A percentile compares a stretch with the other conserved stretches of the same genome.
Conservation (phyloP, 495 filamentous ascomycete species). For the Staphylotrichum tortipilum region DNA sequence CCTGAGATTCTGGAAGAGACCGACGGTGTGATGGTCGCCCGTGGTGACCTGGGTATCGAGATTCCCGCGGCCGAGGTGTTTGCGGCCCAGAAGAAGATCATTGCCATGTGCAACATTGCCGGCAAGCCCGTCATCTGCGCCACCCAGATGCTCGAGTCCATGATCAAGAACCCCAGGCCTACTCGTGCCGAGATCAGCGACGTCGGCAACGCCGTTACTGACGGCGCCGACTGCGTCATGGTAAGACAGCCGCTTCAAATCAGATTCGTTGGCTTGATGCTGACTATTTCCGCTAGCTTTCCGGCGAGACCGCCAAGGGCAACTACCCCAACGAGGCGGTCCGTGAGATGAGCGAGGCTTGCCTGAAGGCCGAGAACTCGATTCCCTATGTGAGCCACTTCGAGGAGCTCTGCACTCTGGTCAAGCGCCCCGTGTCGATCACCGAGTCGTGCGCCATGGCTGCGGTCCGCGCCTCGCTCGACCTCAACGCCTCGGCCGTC, state of each 20-base stretch:
- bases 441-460: slow-evolving; percentile 93
- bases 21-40: slow-evolving; percentile 98
- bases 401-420: slow-evolving; percentile 82
- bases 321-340: slow-evolving; percentile 89
- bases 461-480: slow-evolving; percentile 84
- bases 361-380: slow-evolving; percentile 87
- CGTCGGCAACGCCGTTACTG: slow-evolving; percentile 94
- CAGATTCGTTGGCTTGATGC: background rate
- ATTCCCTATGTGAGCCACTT: slow-evolving; percentile 95
- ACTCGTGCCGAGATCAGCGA: slow-evolving; percentile 97
- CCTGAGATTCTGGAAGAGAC: slow-evolving; percentile 93
- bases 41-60: slow-evolving; percentile 97
- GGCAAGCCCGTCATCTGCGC: slow-evolving; percentile 97
- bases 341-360: slow-evolving; percentile 95
- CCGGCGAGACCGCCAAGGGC: slow-evolving; percentile 97
- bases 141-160: slow-evolving; percentile 74
- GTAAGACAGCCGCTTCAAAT: slow-evolving; percentile 12
- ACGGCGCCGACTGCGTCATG: slow-evolving; percentile 99
- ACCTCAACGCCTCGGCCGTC: slow-evolving; percentile 92
- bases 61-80: slow-evolving; percentile 98
- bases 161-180: slow-evolving; percentile 98
- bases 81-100: slow-evolving; percentile 99
- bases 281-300: slow-evolving; percentile 40
- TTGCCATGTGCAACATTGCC: slow-evolving; percentile 98
- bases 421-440: slow-evolving; percentile 70